Conservation (phyloP, 306 rosid species). For the Arachis stenosperma region DNA sequence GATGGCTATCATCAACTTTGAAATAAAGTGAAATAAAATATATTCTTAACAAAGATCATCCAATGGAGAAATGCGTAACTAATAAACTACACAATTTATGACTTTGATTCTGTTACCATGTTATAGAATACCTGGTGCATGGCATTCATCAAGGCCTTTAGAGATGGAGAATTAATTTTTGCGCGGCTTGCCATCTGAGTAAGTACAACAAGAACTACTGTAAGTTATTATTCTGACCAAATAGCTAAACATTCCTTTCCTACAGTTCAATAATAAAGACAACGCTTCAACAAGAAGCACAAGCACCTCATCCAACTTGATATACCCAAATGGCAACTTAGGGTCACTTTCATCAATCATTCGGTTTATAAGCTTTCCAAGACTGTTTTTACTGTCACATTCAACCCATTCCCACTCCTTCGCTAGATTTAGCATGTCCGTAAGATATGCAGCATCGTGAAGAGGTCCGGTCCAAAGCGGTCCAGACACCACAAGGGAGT, state of each 20-base stretch:
- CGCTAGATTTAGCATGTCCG: constrained; percentile 75
- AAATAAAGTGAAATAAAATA: constrained; percentile 5
- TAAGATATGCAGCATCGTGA: constrained; percentile 63
- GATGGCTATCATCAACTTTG: constrained; percentile 13
- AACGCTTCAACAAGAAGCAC: constrained; percentile 45
- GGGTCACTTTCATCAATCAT: constrained; percentile 96
- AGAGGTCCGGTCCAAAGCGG: constrained; percentile 99
- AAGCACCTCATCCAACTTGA: constrained; percentile 89
- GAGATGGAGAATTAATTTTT: constrained; percentile 77
- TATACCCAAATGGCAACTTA: constrained; percentile 77
- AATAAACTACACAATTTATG: constrained; percentile 3
- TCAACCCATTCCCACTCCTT: constrained; percentile 84
- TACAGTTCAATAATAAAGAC: constrained; percentile 32
- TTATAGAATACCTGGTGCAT: constrained; percentile 61
- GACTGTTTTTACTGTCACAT: constrained; percentile 60
- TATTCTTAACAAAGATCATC: constrained; percentile 4
- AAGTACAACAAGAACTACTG: constrained; percentile 13
- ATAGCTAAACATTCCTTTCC: not conserved
- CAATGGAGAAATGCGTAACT: constrained; percentile 15
- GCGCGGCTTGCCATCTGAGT: constrained; percentile 92
- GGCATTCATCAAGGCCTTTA: constrained; percentile 64
- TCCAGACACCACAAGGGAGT: constrained; percentile 75
- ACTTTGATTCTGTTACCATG: constrained; percentile 8
- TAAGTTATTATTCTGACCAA: constrained; percentile 11
- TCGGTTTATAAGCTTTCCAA: constrained; percentile 70